Base-by-base conservation (phyloP, 805 yeast species). In the Kazachstania psychrophila region DNA sequence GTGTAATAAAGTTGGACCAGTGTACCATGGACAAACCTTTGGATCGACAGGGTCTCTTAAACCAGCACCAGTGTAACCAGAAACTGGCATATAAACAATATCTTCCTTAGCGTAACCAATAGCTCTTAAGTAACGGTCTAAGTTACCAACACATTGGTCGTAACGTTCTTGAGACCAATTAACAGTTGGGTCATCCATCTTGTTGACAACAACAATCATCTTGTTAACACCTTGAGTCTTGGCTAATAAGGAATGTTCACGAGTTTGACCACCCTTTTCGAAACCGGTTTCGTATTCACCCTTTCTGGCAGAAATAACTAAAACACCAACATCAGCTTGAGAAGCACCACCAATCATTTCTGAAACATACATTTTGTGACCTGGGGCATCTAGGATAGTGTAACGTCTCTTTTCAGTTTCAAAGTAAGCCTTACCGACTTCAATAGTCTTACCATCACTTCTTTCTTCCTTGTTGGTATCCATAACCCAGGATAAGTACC, bases 271-370 rank as follows among this genome's bases (percentile, higher is more conserved):
- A 56, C 97, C 97, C 63, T 87, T 85, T 70, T 89, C 98, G 58
- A 89, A 89, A 44, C 98, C 98, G 38, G 98, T 92, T 69, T 92
- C 99, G 65, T 92, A 92, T 64, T 92, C 99, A 68, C 99, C 99
- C 66, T 88, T 87, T 73, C 99, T 83, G 32, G 97, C 97, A 45
- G 95, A 84, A 51, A 92, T 92, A 34, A 92, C 99, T 55, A 92
- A 73, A 48, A 92, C 77, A 67, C 99, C 99, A 40, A 89, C 92
- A 68, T 92, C 99, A 24, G 99, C 98, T 69, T 92, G 99, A 31
- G 97, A 88, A 14, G 99, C 99, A 64, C 98, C 98, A 54, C 97
- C 97, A 70, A 92, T 92, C 99, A 92, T 92, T 64, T 87, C 94
- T 38, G 96, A 86, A 45, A 92, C 96, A 60, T 92, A 92, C 86